These are phyloP conservation scores for Globisporangium paddicum DNA, from an alignment of 352 stramenopile species.

Conservation along the genomic window DNA sequence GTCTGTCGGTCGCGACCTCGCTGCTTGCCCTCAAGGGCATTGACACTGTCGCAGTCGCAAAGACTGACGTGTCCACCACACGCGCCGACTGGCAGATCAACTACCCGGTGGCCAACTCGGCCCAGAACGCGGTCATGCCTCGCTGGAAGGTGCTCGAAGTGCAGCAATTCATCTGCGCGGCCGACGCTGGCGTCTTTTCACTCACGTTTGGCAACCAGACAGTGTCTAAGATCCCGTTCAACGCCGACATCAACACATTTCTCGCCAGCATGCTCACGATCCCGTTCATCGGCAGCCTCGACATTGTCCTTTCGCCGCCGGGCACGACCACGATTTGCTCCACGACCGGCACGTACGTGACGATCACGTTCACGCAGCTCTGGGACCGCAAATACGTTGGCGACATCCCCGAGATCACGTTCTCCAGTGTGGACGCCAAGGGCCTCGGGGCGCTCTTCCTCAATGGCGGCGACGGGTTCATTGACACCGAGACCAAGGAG, in stretches of 20 bases:
- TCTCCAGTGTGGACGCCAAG: conserved; percentile 50
- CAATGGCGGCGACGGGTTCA: conserved; percentile 41
- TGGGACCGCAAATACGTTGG: conserved; percentile 46
- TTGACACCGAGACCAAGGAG: conserved; percentile 63
- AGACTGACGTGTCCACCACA: conserved; percentile 21
- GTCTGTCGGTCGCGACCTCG: conserved; percentile 41
- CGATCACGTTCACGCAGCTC: conserved; percentile 46
- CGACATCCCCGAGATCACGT: conserved; percentile 57
- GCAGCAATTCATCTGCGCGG: conserved; percentile 77
- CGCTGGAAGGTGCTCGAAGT: conserved; percentile 62
- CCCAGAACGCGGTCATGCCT: conserved; percentile 45
- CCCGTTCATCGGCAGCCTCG: conserved; percentile 38
- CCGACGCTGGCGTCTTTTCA: conserved; percentile 48
- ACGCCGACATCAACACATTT: conserved; percentile 54
- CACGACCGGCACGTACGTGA: conserved; percentile 50
- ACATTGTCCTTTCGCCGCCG: conserved; percentile 33
- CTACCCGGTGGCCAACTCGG: conserved; percentile 38
- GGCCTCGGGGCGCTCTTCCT: conserved; percentile 41
- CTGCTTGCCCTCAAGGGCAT: conserved; percentile 40
- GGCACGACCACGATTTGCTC: conserved; percentile 44
- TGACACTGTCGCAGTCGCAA: conserved; percentile 28
- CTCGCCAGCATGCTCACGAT: conserved; percentile 31
- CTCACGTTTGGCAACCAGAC: conserved; percentile 55
- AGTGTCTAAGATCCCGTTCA: conserved; percentile 52
- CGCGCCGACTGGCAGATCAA: conserved; percentile 47